phyloP scores from a whole-genome alignment of 148 eudicot species.

The Diospyros kaki region DNA sequence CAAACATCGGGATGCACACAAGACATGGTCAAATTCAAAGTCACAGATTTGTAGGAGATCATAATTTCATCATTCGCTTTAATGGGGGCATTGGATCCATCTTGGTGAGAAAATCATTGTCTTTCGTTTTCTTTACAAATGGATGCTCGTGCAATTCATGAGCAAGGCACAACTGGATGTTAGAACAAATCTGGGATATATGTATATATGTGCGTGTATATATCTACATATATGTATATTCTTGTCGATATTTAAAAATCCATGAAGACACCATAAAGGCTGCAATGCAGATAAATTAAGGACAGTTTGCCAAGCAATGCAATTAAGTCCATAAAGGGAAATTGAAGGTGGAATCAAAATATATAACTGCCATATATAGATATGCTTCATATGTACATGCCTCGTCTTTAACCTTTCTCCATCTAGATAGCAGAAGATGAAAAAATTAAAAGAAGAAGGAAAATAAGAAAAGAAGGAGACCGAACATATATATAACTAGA shows the following conservation, averaged over 20 bases:
- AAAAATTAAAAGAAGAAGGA: not conserved
- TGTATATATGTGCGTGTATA: too few species aligned
- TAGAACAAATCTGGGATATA: not conserved
- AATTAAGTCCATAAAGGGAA: not conserved
- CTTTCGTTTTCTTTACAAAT: not conserved
- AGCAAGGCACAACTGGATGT: not conserved
- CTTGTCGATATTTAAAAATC: not conserved
- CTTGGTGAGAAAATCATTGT: not conserved
- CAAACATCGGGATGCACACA: not conserved
- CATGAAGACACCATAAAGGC: not conserved
- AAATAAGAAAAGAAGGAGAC: not conserved
- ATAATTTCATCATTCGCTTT: not conserved
- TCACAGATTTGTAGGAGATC: not conserved
- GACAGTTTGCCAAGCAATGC: not conserved
- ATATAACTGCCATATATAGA: not conserved
- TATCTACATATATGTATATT: too few species aligned
- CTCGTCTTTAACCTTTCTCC: not conserved
- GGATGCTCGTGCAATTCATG: not conserved
- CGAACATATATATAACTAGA: not conserved
- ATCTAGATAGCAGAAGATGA: not conserved
- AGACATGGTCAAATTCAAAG: not conserved
- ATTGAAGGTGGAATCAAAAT: not conserved
- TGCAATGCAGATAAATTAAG: not conserved
- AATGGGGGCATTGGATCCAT: constrained; percentile 6
- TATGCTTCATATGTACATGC: not conserved